A percentile compares a stretch with the other conserved stretches of the same genome.
phyloP scores from a whole-genome alignment of 768 basidiomycete species.

The Mycena floridula region DNA sequence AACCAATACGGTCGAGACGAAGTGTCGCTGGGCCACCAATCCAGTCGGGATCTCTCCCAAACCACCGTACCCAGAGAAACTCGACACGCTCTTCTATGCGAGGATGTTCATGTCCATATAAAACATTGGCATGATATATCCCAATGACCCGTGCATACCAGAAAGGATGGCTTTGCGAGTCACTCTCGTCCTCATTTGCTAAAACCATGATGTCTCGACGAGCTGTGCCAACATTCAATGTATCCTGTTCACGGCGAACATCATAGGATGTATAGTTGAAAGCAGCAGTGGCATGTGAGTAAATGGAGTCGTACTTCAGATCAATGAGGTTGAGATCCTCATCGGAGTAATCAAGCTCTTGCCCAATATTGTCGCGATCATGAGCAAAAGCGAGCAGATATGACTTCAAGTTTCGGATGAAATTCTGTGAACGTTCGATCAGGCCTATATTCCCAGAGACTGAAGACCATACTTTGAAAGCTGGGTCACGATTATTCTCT shows the following conservation, averaged over 20 bases:
- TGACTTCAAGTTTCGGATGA: conserved; percentile 3
- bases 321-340: background rate
- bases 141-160: conserved; percentile 30
- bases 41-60: conserved; percentile 19
- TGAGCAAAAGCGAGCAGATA: conserved; percentile 5
- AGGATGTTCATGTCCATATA: background rate
- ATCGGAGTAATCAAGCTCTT: background rate
- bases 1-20: conserved; percentile 32
- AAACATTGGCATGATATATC: conserved; percentile 23
- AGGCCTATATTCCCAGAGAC: background rate
- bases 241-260: conserved; percentile 4
- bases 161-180: conserved; percentile 19
- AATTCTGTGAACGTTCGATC: conserved; percentile 1
- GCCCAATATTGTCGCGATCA: background rate
- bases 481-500: background rate
- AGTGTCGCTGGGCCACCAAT: conserved; percentile 18
- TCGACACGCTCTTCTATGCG: conserved; percentile 18
- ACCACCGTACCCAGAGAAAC: conserved; percentile 38
- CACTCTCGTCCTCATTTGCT: conserved; percentile 9
- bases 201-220: conserved; percentile 30
- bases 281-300: conserved; percentile 1
- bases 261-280: conserved; percentile 10
- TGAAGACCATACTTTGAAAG: background rate
- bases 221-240: conserved; percentile 2
- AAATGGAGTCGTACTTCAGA: background rate